Evolutionary conservation across 768 basidiomycete genomes (phyloP).

Genomic region (Collybiopsis luxurians): DNA sequence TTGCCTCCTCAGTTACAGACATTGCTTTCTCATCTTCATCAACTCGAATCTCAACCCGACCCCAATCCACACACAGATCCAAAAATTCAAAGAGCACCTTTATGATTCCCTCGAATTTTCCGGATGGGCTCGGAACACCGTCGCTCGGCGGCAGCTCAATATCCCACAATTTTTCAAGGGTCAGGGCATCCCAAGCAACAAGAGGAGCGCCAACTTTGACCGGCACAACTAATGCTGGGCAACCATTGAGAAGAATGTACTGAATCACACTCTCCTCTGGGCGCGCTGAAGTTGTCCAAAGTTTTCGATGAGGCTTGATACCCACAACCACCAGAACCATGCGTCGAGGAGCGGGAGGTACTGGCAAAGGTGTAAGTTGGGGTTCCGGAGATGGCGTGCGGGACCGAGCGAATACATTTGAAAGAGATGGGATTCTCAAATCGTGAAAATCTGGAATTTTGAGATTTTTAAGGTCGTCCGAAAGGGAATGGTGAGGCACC

Average conservation of each 20-base stretch:
- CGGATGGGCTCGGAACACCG: slow-evolving; percentile 25
- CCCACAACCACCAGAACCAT: slow-evolving; percentile 56
- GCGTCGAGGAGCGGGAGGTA: slow-evolving; percentile 47
- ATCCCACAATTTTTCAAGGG: slow-evolving; percentile 56
- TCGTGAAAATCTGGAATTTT: slow-evolving; percentile 4
- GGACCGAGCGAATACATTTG: slow-evolving; percentile 44
- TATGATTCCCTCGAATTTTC: slow-evolving; percentile 51
- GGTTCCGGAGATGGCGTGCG: slow-evolving; percentile 53
- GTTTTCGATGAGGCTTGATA: slow-evolving; percentile 55
- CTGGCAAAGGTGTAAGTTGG: slow-evolving; percentile 35
- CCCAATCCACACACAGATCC: slow-evolving; percentile 64
- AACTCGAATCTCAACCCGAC: slow-evolving; percentile 36
- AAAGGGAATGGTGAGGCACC: neutral
- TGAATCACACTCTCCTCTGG: slow-evolving; percentile 63
- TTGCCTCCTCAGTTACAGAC: slow-evolving; percentile 22
- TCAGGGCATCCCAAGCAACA: slow-evolving; percentile 60
- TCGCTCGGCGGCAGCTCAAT: slow-evolving; percentile 36
- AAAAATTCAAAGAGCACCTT: slow-evolving; percentile 56
- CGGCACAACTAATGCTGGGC: slow-evolving; percentile 57
- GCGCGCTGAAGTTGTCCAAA: slow-evolving; percentile 59
- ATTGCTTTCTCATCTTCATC: slow-evolving; percentile 11
- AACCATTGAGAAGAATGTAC: slow-evolving; percentile 60
- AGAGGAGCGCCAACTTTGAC: slow-evolving; percentile 61
- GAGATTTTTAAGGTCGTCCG: slow-evolving; percentile 4
- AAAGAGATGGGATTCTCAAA: slow-evolving; percentile 32